Evolutionary conservation across 805 yeast genomes (phyloP).

Genomic region (Schwanniomyces vanrijiae): DNA sequence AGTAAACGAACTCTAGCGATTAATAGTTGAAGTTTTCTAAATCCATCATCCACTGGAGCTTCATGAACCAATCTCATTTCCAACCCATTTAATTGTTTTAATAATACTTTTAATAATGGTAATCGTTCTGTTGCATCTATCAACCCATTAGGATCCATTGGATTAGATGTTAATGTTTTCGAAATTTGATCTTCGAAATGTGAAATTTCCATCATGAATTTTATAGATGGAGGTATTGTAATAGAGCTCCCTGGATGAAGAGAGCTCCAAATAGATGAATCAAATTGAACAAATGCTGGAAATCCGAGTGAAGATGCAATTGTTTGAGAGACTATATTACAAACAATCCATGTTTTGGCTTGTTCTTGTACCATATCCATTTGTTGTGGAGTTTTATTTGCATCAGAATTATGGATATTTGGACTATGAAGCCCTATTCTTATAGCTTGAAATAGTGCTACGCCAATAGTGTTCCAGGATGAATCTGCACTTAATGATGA

Average conservation of each 20-base stretch:
- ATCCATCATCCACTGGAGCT: slow-evolving; percentile 54
- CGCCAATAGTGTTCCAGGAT: slow-evolving; percentile 92
- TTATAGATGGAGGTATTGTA: slow-evolving; percentile 57
- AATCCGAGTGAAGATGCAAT: slow-evolving; percentile 92
- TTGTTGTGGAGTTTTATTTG: slow-evolving; percentile 29
- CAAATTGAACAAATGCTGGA: slow-evolving; percentile 89
- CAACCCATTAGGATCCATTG: slow-evolving; percentile 63
- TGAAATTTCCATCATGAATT: slow-evolving; percentile 79
- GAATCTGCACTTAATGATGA: slow-evolving; percentile 94
- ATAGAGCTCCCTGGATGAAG: slow-evolving; percentile 46
- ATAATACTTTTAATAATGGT: slow-evolving; percentile 69
- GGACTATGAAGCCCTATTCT: slow-evolving; percentile 86
- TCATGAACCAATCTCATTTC: slow-evolving; percentile 53
- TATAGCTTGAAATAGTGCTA: slow-evolving; percentile 90
- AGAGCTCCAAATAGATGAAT: slow-evolving; percentile 60
- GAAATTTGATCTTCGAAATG: slow-evolving; percentile 85
- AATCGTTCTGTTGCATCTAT: slow-evolving; percentile 69
- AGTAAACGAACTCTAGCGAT: slow-evolving; percentile 80
- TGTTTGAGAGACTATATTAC: slow-evolving; percentile 86
- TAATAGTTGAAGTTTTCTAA: slow-evolving; percentile 65
- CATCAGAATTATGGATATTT: slow-evolving; percentile 31
- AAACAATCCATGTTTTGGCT: slow-evolving; percentile 87
- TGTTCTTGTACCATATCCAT: slow-evolving; percentile 66
- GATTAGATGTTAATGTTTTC: slow-evolving; percentile 69
- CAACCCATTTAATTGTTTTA: slow-evolving; percentile 72